Base-by-base conservation (phyloP, 2,329 filamentous ascomycete genomes). In the Epichloe hybrida region DNA sequence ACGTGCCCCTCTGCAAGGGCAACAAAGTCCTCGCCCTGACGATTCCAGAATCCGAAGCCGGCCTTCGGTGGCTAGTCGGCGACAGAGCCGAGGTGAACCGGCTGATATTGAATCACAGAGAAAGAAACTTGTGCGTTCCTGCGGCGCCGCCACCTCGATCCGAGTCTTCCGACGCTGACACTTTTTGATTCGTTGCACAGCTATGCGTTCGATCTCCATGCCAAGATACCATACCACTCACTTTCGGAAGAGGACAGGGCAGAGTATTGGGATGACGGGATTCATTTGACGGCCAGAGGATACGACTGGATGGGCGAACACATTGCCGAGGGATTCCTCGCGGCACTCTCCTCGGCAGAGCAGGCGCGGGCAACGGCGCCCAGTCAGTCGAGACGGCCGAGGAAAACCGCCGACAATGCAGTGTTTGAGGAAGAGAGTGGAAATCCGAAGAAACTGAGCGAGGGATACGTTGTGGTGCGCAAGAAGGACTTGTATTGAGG, bases 1-100 rank as follows among this genome's bases (percentile, higher is more conserved):
- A 69, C 42, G 62, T 76, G 2, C 69, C 75, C 75, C 66, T 82
- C 2, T 58, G 62, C 1, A 68, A 69, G 31, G 72, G 72, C 11
- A 69, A 69, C 57, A 78, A 78, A 52, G 74, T 85, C 8, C 72
- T 86, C 3, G 79, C 80, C 4, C 67, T 85, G 46, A 85, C 81
- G 0, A 70, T 86, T 2, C 79, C 79, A 0, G 80, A 83, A 56
- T 71, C 70, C 27, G 60, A 63, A 6, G 50, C 57, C 23, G 58
- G 56, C 21, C 54, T 54, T 6, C 55, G 59, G n/a, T 56, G 56
- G 21, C 50, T 72, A 20, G 62, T 64, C 17, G 54, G 56, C 31
- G 61, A 58, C 37, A 67, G 77, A 5, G 62, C 70, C 23, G 58
- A 64, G 21, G 62, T 84, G 48, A 84, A 84, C 57, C 54, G 62